Evolutionary conservation across 176 grass and related monocot genomes (phyloP).

Genomic region (Musa beccarii): DNA sequence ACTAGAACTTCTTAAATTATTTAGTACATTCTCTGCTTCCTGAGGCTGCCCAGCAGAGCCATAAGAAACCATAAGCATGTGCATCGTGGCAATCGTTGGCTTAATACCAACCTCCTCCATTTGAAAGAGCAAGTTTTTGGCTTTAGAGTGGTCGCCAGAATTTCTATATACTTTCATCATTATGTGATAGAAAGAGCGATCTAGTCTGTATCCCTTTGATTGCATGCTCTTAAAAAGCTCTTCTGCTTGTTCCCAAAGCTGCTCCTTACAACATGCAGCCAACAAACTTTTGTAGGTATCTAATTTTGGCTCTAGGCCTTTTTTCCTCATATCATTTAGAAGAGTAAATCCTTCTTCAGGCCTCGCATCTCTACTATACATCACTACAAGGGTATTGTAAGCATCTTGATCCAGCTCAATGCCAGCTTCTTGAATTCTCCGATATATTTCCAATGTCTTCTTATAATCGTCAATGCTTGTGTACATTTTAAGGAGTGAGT

Average conservation of each 20-base stretch:
- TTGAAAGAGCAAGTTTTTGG: constrained; percentile 56
- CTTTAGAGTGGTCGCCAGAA: constrained; percentile 62
- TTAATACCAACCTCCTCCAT: constrained; percentile 75
- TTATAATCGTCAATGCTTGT: constrained; percentile 56
- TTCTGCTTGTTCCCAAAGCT: constrained; percentile 77
- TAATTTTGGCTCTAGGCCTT: constrained; percentile 56
- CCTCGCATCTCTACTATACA: constrained; percentile 74
- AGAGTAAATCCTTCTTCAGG: constrained; percentile 79
- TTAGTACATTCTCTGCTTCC: constrained; percentile 81
- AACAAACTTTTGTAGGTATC: constrained; percentile 91
- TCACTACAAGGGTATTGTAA: constrained; percentile 77
- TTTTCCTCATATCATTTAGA: constrained; percentile 69
- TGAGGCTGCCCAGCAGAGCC: constrained; percentile 54
- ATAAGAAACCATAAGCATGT: constrained; percentile 93
- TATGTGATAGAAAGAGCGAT: constrained; percentile 73
- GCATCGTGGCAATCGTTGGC: constrained; percentile 82
- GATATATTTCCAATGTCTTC: constrained; percentile 63
- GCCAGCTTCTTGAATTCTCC: constrained; percentile 48
- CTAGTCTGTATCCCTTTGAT: constrained; percentile 54
- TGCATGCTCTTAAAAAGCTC: constrained; percentile 63
- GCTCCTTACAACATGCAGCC: constrained; percentile 61
- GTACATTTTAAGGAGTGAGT: constrained; percentile 77
- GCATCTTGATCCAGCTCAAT: constrained; percentile 78
- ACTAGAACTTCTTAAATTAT: constrained; percentile 57
- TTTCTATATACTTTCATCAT: constrained; percentile 97